Evolutionary conservation across 345 rosid species (phyloP), one percentile per base, ranked within the genome.

Genomic region (Camelina neglecta): DNA sequence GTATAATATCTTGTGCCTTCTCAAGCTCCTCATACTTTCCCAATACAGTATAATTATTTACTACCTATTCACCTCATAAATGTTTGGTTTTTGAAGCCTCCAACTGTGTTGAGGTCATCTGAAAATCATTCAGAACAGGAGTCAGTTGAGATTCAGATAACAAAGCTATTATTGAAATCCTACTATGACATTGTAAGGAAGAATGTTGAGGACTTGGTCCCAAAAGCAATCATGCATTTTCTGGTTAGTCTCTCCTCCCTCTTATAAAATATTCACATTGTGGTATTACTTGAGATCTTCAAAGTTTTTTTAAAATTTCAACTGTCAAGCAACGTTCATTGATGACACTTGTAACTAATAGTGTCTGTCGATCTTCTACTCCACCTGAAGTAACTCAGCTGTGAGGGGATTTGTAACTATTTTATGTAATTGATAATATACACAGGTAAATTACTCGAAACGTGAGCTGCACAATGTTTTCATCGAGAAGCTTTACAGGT

Each of bases 221-320:
- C 98, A 8, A 94, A 92, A 84, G 92, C 98, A 66, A 87, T 94
- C 66, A 94, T 94, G 92, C 98, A 92, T 81, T 94, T 94, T 74
- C 84, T 94, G 93, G 98, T 94, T 81, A 84, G 70, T 66, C 65
- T 31, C 23, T n/a, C 26, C 10, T 45, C 53, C 31, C 42, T 38
- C 42, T 50, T 35, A 18, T 16, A 8, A 3, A 55, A 24, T 26
- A 0, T 29, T 50, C 12, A 44, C 20, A 7, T 41, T 68, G 53
- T 70, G 10, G 23, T 18, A 11, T 35, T 21, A 35, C 60, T 11
- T 18, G 71, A 39, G 29, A 56, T 56, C 60, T 56, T 18, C 1
- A 1, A 8, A 50, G 2, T 18, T 20, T 8, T 16, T 16, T 0
- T 0, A 39, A 39, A 48, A 48, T 48, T 48, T 16, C 1, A 8